phyloP scores from a whole-genome alignment of 2,329 filamentous ascomycete genomes.

The Trichoderma oligosporum region DNA sequence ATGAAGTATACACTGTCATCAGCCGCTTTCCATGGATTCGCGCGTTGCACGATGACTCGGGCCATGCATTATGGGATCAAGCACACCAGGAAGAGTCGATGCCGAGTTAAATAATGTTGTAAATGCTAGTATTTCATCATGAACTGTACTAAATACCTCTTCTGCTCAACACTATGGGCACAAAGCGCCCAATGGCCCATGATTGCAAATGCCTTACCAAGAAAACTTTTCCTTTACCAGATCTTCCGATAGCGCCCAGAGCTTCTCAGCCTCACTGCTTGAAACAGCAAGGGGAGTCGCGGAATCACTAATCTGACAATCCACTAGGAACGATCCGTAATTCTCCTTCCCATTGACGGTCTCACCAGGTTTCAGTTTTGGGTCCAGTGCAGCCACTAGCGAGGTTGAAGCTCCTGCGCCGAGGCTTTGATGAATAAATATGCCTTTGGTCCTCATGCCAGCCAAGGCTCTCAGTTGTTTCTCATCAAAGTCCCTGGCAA shows the following conservation, averaged over 20 bases:
- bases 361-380: constrained; percentile 19
- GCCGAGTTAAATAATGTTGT: neutral
- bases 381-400: constrained; percentile 35
- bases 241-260: constrained; percentile 36
- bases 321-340: constrained; percentile 30
- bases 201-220: constrained; percentile 20
- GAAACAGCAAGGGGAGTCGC: constrained; percentile 21
- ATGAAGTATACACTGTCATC: constrained; percentile 7
- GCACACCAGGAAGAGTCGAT: neutral
- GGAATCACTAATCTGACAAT: constrained; percentile 28
- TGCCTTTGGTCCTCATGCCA: neutral
- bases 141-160: neutral
- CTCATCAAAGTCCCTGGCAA: constrained; percentile 25
- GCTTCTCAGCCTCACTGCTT: constrained; percentile 30
- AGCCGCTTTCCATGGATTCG: constrained; percentile 20
- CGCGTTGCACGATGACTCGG: constrained; percentile 10
- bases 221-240: constrained; percentile 32
- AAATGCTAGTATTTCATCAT: neutral
- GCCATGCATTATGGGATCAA: neutral
- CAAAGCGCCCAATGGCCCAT: neutral
- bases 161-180: neutral
- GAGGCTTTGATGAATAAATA: constrained; percentile 26
- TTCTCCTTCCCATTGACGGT: constrained; percentile 23
- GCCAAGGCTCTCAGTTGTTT: constrained; percentile 22
- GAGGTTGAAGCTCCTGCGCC: constrained; percentile 29